These are phyloP conservation scores for Candida pseudoglaebosa DNA, from an alignment of 805 yeast genomes.

Conservation along the genomic window DNA sequence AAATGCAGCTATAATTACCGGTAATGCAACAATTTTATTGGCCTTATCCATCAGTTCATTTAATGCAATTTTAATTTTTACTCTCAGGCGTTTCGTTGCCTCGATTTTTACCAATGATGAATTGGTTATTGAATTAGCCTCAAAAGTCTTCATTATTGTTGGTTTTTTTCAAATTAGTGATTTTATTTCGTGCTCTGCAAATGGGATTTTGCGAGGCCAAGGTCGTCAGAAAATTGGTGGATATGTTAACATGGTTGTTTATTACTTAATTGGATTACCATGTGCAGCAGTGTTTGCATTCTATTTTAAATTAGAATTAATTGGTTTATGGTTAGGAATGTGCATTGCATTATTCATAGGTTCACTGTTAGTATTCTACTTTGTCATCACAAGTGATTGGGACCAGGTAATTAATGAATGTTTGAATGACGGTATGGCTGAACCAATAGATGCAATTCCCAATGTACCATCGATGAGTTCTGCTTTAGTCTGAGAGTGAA, in stretches of 20 bases:
- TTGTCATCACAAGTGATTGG: slow-evolving; percentile 42
- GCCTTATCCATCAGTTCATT: slow-evolving; percentile 32
- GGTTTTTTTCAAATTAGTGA: slow-evolving; percentile 53
- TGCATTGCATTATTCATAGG: slow-evolving; percentile 39
- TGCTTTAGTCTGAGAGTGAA: slow-evolving; percentile 10
- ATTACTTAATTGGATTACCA: slow-evolving; percentile 49
- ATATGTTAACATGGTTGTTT: slow-evolving; percentile 43
- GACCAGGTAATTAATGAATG: slow-evolving; percentile 37
- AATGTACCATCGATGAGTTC: slow-evolving; percentile 27
- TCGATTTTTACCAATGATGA: slow-evolving; percentile 39
- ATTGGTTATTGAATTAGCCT: slow-evolving; percentile 32
- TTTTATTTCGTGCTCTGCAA: slow-evolving; percentile 45
- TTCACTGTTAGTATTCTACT: slow-evolving; percentile 38
- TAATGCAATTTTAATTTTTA: slow-evolving; percentile 35
- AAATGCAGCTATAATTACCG: slow-evolving; percentile 32
- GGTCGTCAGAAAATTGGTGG: slow-evolving; percentile 59
- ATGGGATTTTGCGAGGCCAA: slow-evolving; percentile 55
- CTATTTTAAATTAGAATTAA: slow-evolving; percentile 31
- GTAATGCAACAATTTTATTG: slow-evolving; percentile 31
- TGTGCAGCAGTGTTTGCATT: slow-evolving; percentile 44
- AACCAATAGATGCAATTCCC: slow-evolving; percentile 29
- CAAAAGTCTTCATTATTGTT: slow-evolving; percentile 41
- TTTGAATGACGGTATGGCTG: slow-evolving; percentile 40
- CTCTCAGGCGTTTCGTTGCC: slow-evolving; percentile 36
- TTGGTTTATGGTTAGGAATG: slow-evolving; percentile 50